Conservation (phyloP, 129 eudicot species). For the Apium graveolens region DNA sequence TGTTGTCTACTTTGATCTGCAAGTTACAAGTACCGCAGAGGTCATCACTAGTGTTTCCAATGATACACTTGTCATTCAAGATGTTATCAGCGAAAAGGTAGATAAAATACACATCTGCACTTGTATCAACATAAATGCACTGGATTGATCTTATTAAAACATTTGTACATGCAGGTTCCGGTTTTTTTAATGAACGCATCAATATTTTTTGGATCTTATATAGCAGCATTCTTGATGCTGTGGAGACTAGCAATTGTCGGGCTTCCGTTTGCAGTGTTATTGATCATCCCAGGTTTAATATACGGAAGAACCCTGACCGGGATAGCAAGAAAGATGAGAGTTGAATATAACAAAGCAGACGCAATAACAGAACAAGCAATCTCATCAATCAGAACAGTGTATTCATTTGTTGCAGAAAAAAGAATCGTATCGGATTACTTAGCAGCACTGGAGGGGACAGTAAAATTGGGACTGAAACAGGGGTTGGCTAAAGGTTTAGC, state of each 20-base stretch:
- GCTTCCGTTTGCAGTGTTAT: slow-evolving; percentile 21
- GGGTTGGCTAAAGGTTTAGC: slow-evolving; percentile 36
- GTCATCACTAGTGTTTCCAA: slow-evolving; percentile 53
- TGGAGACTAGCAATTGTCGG: slow-evolving; percentile 32
- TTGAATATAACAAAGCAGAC: slow-evolving; percentile 23
- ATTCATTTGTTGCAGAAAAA: slow-evolving; percentile 30
- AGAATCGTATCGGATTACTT: slow-evolving; percentile 21
- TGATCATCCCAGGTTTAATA: slow-evolving; percentile 28
- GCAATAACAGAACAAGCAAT: slow-evolving; percentile 28
- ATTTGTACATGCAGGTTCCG: slow-evolving; percentile 16
- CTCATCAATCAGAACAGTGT: slow-evolving; percentile 31
- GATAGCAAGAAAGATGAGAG: slow-evolving; percentile 24
- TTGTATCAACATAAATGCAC: background rate
- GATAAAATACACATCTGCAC: background rate
- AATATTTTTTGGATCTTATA: slow-evolving; percentile 19
- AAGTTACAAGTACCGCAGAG: slow-evolving; percentile 46
- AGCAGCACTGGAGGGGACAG: slow-evolving; percentile 28
- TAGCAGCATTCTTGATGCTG: slow-evolving; percentile 22
- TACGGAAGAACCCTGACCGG: slow-evolving; percentile 27
- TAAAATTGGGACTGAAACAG: slow-evolving; percentile 21
- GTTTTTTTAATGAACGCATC: slow-evolving; percentile 25
- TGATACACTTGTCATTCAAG: slow-evolving; percentile 57
- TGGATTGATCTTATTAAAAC: background rate
- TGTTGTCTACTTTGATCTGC: slow-evolving; percentile 53
- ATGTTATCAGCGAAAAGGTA: slow-evolving; percentile 60